phyloP scores from a whole-genome alignment of 805 yeast species.

The Hyphopichia homilentoma region DNA sequence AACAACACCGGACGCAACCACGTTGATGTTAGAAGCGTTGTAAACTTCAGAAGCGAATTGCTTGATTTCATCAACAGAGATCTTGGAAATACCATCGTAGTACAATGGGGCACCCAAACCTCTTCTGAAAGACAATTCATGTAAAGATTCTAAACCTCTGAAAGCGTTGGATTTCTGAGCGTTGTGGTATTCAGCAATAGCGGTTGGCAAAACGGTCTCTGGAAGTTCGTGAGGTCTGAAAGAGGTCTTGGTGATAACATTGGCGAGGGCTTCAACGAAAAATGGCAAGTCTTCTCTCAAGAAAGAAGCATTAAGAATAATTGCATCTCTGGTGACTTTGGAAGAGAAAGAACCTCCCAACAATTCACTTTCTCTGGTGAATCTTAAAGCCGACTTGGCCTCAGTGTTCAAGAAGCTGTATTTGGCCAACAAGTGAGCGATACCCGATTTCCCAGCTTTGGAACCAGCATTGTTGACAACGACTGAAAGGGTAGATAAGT shows the following conservation, averaged over 20 bases:
- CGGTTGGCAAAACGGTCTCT: slow-evolving; percentile 81
- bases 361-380: slow-evolving; percentile 91
- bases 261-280: slow-evolving; percentile 81
- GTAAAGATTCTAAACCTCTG: slow-evolving; percentile 73
- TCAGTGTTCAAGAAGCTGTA: slow-evolving; percentile 81
- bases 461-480: slow-evolving; percentile 83
- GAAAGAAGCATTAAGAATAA: slow-evolving; percentile 77
- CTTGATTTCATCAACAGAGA: slow-evolving; percentile 61
- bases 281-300: slow-evolving; percentile 86
- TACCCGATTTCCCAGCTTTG: slow-evolving; percentile 69
- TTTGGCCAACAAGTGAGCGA: slow-evolving; percentile 80
- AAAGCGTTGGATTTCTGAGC: slow-evolving; percentile 50
- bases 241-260: slow-evolving; percentile 63
- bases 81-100: slow-evolving; percentile 60
- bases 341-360: slow-evolving; percentile 80
- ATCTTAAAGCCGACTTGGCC: slow-evolving; percentile 82
- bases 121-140: slow-evolving; percentile 74
- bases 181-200: slow-evolving; percentile 56
- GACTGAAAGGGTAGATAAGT: slow-evolving; percentile 73
- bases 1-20: slow-evolving; percentile 71
- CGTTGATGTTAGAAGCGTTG: slow-evolving; percentile 65
- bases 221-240: slow-evolving; percentile 80
- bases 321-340: slow-evolving; percentile 75
- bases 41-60: slow-evolving; percentile 64
- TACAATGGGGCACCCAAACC: slow-evolving; percentile 85